Percentiles rank a stretch among this genome's conserved stretches.
These are phyloP conservation scores for Calocybe gangraenosa DNA, from an alignment of 768 basidiomycete species.

Conservation along the genomic window DNA sequence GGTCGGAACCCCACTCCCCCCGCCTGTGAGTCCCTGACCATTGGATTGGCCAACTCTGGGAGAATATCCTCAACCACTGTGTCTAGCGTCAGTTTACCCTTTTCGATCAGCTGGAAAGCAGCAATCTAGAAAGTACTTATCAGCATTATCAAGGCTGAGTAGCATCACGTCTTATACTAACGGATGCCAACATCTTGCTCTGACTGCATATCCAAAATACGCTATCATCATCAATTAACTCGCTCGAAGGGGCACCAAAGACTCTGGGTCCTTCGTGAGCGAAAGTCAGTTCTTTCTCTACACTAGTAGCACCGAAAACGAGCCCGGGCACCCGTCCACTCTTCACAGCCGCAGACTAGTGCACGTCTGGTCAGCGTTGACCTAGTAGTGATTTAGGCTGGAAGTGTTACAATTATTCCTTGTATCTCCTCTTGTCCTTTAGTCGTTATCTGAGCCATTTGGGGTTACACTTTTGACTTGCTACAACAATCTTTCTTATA, in stretches of 20 bases:
- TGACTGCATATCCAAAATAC: slow-evolving; percentile 36
- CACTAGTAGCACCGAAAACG: slow-evolving; percentile 23
- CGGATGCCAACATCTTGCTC: slow-evolving; percentile 31
- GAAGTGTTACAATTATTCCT: slow-evolving; percentile 3
- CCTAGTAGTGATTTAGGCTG: background rate
- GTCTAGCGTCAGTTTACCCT: slow-evolving; percentile 25
- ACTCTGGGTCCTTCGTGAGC: slow-evolving; percentile 19
- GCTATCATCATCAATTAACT: slow-evolving; percentile 19
- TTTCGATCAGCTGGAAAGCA: slow-evolving; percentile 29
- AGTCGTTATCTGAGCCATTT: slow-evolving; percentile 4
- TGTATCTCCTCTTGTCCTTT: slow-evolving; percentile 5
- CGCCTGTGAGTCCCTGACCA: slow-evolving; percentile 2
- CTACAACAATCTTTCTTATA: too few relatives aligned
- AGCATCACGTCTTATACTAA: slow-evolving; percentile 12
- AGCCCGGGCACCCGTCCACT: slow-evolving; percentile 21
- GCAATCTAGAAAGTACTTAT: slow-evolving; percentile 24
- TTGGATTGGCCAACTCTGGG: slow-evolving; percentile 25
- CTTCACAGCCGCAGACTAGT: slow-evolving; percentile 13
- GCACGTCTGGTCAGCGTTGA: background rate
- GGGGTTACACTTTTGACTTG: too few relatives aligned
- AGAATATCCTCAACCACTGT: slow-evolving; percentile 23
- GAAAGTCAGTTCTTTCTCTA: slow-evolving; percentile 24
- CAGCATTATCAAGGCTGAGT: background rate
- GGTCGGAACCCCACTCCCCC: slow-evolving; percentile 4
- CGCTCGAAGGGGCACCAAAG: slow-evolving; percentile 23